These are phyloP conservation scores for Medicago ruthenica DNA, from an alignment of 306 rosid genomes.

Conservation along the genomic window DNA sequence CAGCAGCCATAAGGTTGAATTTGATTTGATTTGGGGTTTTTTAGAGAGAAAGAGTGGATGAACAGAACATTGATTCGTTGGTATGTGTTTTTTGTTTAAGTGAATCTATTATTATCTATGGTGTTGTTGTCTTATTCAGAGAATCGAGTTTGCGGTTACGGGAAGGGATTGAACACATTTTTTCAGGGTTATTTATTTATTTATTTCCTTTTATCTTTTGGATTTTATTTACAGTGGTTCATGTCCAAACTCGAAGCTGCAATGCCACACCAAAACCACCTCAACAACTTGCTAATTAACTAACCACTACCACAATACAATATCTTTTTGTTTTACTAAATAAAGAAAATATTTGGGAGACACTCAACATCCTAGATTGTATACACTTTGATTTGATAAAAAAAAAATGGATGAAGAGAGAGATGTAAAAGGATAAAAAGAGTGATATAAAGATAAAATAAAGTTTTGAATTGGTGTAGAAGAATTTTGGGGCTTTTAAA, in stretches of 20 bases:
- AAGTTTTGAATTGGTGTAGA: no score
- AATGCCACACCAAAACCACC: background rate
- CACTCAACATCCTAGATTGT: no score
- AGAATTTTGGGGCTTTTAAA: no score
- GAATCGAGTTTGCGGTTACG: conserved; percentile 6
- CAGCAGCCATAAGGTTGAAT: conserved; percentile 34
- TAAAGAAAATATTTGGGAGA: no score
- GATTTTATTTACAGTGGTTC: background rate
- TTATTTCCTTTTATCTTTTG: background rate
- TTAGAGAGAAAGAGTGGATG: background rate
- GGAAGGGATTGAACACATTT: background rate
- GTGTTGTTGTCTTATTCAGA: background rate
- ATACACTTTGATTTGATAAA: no score
- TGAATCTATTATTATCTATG: background rate
- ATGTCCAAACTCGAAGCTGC: background rate
- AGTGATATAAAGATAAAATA: no score
- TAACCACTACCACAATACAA: no score
- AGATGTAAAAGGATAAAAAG: no score
- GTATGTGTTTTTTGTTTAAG: background rate
- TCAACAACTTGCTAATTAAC: no score
- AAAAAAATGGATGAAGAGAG: no score
- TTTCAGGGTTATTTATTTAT: background rate
- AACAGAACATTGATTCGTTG: background rate
- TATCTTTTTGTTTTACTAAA: no score
- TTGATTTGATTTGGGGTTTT: background rate